Evolutionary conservation across 2,329 filamentous ascomycete species (phyloP), one percentile per base, ranked within the genome.

Genomic region (Botrytis deweyae): DNA sequence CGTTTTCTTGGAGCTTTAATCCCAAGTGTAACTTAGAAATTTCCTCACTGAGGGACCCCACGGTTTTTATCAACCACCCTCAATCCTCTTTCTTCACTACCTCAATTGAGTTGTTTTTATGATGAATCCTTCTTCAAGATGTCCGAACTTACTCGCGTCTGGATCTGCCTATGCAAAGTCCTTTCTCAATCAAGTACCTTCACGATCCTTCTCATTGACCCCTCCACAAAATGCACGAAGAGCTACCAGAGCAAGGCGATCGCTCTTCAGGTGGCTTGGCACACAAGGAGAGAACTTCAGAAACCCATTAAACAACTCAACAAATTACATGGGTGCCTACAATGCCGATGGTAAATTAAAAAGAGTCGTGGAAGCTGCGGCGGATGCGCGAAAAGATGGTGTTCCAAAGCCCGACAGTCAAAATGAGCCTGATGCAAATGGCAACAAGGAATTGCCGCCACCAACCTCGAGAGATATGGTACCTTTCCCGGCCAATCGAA

Each of bases 401-500:
- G 64, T 33, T 18, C 58, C 62, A 38, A 69, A 55, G 33, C 62
- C 68, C 4, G 62, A 76, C 62, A 63, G n/a, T 46, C 49, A 62
- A 42, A 29, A 58, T 49, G 69, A 70, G 25, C 40, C 70, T 58
- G 74, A 67, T 42, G 29, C 16, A 61, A 49, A 68, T 16, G 59
- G 52, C 7, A 74, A 78, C n/a, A 62, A 74, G n/a, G 36, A 72
- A 38, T 52, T 80, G 52, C 79, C 79, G 6, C 72, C 74, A 16
- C 76, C 78, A 67, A 72, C 68, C 0, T 18, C 16, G 1, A 73
- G 73, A 25, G 81, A 82, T 72, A 70, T 79, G 65, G 46, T n/a
- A 59, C 90, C 90, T 0, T 93, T 91, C 77, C 91, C 91, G 2
- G 79, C 87, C 62, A 93, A 93, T 80, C 81, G 79, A 29, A 79